Evolutionary conservation across 768 basidiomycete genomes (phyloP).

Genomic region (Boletus vinaceobasis): DNA sequence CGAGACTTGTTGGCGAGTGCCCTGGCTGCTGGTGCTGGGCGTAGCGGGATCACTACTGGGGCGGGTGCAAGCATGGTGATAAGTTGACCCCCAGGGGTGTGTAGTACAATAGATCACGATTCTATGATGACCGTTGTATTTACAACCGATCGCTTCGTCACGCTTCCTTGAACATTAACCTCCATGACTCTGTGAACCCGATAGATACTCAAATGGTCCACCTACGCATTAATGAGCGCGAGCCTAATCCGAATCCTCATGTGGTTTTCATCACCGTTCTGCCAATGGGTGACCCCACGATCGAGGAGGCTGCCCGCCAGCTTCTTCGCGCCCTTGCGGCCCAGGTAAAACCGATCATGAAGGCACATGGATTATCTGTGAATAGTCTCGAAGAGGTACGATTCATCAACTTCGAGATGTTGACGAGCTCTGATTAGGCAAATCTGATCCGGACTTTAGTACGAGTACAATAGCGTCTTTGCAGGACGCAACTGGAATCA

Average conservation of each 20-base stretch:
- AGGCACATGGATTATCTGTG: conserved; percentile 66
- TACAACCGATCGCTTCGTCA: neutral
- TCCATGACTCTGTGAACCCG: neutral
- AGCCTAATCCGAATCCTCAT: conserved; percentile 69
- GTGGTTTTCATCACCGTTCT: conserved; percentile 75
- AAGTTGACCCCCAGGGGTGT: conserved; percentile 3
- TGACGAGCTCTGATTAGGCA: neutral
- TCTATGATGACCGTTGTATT: neutral
- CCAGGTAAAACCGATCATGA: conserved; percentile 83
- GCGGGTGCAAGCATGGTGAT: conserved; percentile 19
- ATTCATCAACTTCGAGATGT: neutral
- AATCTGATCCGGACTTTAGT: conserved; percentile 40
- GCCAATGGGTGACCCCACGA: conserved; percentile 36
- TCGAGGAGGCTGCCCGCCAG: conserved; percentile 64
- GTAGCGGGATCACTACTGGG: conserved; percentile 22
- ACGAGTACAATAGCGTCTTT: conserved; percentile 75
- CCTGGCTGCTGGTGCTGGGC: conserved; percentile 28
- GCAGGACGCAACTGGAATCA: conserved; percentile 82
- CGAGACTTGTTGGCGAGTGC: conserved; percentile 57
- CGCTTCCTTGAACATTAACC: neutral
- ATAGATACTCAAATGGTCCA: conserved; percentile 52
- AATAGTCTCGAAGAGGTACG: conserved; percentile 81
- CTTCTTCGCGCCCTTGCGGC: conserved; percentile 77
- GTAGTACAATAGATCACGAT: neutral
- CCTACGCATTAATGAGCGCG: conserved; percentile 62